These are phyloP conservation scores for Phaeomoniella chlamydospora DNA, from an alignment of 2,329 filamentous ascomycete genomes.

Conservation along the genomic window DNA sequence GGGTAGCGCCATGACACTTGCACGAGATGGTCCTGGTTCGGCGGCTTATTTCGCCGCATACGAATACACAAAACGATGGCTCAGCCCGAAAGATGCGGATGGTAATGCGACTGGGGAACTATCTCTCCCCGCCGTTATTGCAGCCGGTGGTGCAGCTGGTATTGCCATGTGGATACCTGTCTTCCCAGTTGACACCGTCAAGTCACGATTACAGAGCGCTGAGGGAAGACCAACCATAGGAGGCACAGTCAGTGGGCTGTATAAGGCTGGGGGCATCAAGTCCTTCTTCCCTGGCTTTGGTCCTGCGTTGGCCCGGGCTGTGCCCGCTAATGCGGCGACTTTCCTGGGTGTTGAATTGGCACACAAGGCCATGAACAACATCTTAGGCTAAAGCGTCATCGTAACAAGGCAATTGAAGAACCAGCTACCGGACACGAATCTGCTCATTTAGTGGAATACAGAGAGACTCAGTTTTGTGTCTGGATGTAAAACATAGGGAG, in stretches of 20 bases:
- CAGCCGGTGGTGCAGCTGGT: conserved; percentile 78
- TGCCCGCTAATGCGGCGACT: conserved; percentile 91
- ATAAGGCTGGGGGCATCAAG: conserved; percentile 65
- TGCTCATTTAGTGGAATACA: too few species aligned
- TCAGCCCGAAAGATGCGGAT: conserved; percentile 69
- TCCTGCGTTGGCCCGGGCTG: conserved; percentile 79
- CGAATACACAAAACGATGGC: conserved; percentile 77
- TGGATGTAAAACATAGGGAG: too few species aligned
- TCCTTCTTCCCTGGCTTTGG: conserved; percentile 97
- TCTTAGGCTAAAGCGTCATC: conserved; percentile 21
- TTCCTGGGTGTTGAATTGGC: conserved; percentile 46
- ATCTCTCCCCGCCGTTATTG: conserved; percentile 67
- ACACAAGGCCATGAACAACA: conserved; percentile 33
- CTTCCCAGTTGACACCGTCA: conserved; percentile 94
- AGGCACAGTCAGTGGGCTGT: conserved; percentile 69
- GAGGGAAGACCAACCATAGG: conserved; percentile 71
- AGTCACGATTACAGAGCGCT: conserved; percentile 82
- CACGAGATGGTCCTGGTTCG: conserved; percentile 80
- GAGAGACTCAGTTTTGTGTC: too few species aligned
- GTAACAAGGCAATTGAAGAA: not conserved
- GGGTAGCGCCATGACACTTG: conserved; percentile 77
- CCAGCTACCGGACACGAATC: too few species aligned
- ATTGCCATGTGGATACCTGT: conserved; percentile 99
- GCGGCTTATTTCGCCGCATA: conserved; percentile 97
- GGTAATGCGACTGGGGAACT: conserved; percentile 64